Conservation (phyloP, 495 filamentous ascomycete species). For the Aspergillus incahuasiensis region DNA sequence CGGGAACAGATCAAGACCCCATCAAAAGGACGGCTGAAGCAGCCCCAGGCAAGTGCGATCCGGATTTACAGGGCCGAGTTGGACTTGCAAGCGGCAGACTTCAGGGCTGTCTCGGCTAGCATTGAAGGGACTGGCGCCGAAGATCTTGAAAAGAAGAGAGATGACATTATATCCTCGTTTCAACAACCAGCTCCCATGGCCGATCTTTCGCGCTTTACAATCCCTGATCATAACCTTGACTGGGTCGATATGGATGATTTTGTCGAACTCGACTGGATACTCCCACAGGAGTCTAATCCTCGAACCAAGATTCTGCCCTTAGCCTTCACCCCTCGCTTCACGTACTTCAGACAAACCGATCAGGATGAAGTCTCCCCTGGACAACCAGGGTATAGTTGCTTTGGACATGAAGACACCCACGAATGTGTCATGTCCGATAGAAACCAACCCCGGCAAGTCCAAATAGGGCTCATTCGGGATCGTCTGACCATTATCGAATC, state of each 20-base stretch:
- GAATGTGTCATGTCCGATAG: constrained; percentile 91
- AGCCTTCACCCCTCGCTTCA: constrained; percentile 87
- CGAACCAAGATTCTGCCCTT: constrained; percentile 90
- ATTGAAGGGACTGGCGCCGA: constrained; percentile 74
- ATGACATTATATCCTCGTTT: constrained; percentile 53
- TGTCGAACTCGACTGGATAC: constrained; percentile 93
- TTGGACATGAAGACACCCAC: constrained; percentile 89
- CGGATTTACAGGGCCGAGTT: constrained; percentile 90
- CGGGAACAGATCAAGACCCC: constrained; percentile 84
- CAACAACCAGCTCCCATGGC: constrained; percentile 48
- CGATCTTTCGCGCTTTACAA: constrained; percentile 86
- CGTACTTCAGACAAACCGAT: constrained; percentile 97
- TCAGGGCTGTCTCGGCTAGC: constrained; percentile 87
- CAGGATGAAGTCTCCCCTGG: constrained; percentile 67
- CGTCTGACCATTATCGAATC: constrained; percentile 72
- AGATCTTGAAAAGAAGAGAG: constrained; percentile 60
- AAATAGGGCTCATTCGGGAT: constrained; percentile 75
- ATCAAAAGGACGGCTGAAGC: constrained; percentile 64
- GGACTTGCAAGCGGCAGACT: constrained; percentile 87
- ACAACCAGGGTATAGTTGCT: constrained; percentile 70
- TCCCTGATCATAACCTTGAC: constrained; percentile 86
- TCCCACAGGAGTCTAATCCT: constrained; percentile 85
- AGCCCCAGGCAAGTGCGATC: constrained; percentile 81
- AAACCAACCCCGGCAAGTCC: constrained; percentile 87
- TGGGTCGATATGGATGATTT: constrained; percentile 99